Evolutionary conservation across 768 basidiomycete species (phyloP).

Genomic region (Fibroporia radiculosa): DNA sequence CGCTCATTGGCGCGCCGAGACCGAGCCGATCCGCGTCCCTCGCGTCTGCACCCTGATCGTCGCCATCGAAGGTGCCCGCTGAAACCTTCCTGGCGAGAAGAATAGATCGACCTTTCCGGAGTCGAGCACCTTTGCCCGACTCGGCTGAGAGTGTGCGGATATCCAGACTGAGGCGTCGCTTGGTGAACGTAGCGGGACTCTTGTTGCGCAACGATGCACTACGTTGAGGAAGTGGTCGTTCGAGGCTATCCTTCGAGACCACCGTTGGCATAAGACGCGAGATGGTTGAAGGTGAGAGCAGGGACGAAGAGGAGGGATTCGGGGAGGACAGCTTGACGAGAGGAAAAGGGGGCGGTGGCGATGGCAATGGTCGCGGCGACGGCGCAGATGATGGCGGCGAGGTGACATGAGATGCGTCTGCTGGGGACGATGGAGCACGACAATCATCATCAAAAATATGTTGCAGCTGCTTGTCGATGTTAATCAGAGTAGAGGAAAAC

Average conservation of each 20-base stretch:
- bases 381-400: too few species aligned
- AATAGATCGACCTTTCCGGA: conserved; percentile 5
- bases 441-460: too few species aligned
- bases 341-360: not conserved
- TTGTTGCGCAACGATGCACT: not conserved
- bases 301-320: not conserved
- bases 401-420: too few species aligned
- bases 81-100: not conserved
- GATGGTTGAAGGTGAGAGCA: not conserved
- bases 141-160: conserved; percentile 2
- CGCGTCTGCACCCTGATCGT: not conserved
- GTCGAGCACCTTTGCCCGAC: not conserved
- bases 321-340: too few species aligned
- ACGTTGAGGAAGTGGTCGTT: not conserved
- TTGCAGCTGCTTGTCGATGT: too few species aligned
- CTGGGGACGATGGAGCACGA: too few species aligned
- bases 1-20: conserved; percentile 11
- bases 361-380: not conserved
- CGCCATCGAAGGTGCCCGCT: not conserved
- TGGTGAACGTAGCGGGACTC: not conserved
- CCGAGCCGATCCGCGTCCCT: not conserved
- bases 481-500: too few species aligned
- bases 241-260: not conserved
- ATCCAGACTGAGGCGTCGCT: conserved; percentile 10
- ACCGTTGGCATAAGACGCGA: not conserved